phyloP scores from a whole-genome alignment of 177 flowering plant genomes.

The Vitis hybrid region DNA sequence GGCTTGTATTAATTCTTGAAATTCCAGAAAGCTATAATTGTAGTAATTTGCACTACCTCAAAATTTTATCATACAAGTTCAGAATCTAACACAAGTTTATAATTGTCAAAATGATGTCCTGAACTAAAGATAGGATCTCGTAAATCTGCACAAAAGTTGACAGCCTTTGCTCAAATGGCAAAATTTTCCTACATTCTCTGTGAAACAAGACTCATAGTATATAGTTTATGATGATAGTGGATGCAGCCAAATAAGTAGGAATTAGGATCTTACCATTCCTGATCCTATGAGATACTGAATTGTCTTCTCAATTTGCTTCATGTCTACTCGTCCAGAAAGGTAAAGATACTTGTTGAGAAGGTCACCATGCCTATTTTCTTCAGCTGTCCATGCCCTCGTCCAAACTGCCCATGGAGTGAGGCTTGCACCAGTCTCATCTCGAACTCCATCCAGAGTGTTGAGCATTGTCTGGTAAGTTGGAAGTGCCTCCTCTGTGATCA shows the following conservation, averaged over 20 bases:
- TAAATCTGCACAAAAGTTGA: no score
- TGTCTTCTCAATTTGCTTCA: conserved; percentile 42
- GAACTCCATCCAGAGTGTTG: conserved; percentile 42
- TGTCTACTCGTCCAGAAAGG: conserved; percentile 46
- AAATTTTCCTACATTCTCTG: background rate
- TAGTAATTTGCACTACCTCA: no score
- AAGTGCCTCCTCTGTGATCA: conserved; percentile 51
- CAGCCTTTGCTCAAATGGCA: no score
- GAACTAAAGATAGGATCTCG: background rate
- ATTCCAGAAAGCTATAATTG: no score
- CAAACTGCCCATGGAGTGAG: conserved; percentile 44
- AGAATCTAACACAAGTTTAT: background rate
- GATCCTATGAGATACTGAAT: conserved; percentile 42
- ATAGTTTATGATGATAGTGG: background rate
- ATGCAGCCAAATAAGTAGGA: background rate
- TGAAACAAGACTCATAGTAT: background rate
- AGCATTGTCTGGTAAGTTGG: conserved; percentile 50
- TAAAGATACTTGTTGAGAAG: conserved; percentile 47
- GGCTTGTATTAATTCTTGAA: no score
- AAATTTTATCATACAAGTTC: no score
- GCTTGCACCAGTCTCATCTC: conserved; percentile 46
- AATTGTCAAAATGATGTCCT: background rate
- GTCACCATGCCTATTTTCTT: conserved; percentile 51
- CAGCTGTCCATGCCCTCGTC: conserved; percentile 53
- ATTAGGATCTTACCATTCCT: conserved; percentile 35